Conservation (phyloP, 2,329 filamentous ascomycete genomes). For the Talaromyces sp. region DNA sequence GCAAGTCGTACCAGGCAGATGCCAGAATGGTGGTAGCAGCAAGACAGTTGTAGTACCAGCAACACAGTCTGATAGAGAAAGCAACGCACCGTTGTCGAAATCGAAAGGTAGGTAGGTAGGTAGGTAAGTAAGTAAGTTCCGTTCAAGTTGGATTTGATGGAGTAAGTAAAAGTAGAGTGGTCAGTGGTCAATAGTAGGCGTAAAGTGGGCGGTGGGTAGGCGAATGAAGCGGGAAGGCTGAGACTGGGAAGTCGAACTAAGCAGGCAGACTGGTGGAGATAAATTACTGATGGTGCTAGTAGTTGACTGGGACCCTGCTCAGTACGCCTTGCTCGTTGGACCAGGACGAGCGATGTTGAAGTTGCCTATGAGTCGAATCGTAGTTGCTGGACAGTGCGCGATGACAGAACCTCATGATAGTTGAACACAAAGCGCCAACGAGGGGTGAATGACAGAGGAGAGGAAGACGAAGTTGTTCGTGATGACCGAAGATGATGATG, state of each 20-base stretch:
- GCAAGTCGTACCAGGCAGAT: not conserved
- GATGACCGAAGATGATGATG: not conserved
- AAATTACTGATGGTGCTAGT: constrained; percentile 8
- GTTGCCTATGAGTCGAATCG: not conserved
- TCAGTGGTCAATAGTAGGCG: not conserved
- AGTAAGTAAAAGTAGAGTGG: not conserved
- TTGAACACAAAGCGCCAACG: not conserved
- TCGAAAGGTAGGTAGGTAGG: not conserved
- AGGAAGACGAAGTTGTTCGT: not conserved
- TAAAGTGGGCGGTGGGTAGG: constrained; percentile 25
- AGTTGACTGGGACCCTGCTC: constrained; percentile 1
- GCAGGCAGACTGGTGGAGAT: constrained; percentile 12
- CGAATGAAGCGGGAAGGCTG: constrained; percentile 20
- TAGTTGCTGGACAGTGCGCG: not conserved
- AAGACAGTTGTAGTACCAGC: not conserved
- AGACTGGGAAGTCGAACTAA: constrained; percentile 9
- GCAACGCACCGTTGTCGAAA: not conserved
- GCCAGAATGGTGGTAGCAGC: not conserved
- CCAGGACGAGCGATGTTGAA: not conserved
- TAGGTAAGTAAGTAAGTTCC: not conserved
- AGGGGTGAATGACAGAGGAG: not conserved
- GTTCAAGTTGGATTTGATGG: constrained; percentile 3
- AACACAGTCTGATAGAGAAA: constrained; percentile 2
- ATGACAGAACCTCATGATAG: constrained; percentile 1
- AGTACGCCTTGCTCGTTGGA: not conserved